Evolutionary conservation across 768 basidiomycete genomes (phyloP).

Genomic region (Collybiopsis confluens): DNA sequence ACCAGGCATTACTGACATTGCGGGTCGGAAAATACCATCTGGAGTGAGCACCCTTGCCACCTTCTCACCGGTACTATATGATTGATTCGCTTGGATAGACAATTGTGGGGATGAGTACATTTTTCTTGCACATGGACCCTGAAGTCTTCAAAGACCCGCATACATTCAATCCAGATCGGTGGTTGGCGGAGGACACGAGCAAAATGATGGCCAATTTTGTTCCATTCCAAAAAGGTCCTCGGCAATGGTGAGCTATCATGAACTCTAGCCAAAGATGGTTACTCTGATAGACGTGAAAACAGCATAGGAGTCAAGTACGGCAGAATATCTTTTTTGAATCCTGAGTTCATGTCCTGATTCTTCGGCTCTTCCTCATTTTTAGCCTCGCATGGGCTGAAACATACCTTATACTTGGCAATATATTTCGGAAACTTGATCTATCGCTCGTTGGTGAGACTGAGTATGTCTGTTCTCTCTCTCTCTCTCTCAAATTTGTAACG

Average conservation of each 20-base stretch:
- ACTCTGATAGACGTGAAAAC: no score
- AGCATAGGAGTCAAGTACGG: no score
- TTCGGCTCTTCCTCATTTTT: neutral
- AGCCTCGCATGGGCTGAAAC: slow-evolving; percentile 5
- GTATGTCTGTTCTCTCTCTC: neutral
- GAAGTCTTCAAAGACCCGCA: slow-evolving; percentile 33
- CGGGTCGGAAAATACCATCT: slow-evolving; percentile 30
- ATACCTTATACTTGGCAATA: slow-evolving; percentile 1
- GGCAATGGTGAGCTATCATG: neutral
- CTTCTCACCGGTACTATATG: neutral
- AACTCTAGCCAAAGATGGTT: neutral
- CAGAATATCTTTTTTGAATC: neutral
- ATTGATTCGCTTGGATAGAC: slow-evolving; percentile 23
- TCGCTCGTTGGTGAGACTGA: slow-evolving; percentile 12
- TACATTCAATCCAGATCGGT: slow-evolving; percentile 37
- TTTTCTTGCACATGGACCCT: slow-evolving; percentile 31
- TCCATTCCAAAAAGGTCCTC: slow-evolving; percentile 22
- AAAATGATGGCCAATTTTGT: slow-evolving; percentile 32
- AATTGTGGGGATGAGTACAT: slow-evolving; percentile 30
- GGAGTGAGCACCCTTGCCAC: slow-evolving; percentile 21
- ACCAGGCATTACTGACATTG: slow-evolving; percentile 26
- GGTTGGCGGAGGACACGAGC: slow-evolving; percentile 26
- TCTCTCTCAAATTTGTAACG: no score
- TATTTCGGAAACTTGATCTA: neutral
- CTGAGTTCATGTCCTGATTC: no score